Conservation (phyloP, 495 filamentous ascomycete species). For the Cercophora sp. region DNA sequence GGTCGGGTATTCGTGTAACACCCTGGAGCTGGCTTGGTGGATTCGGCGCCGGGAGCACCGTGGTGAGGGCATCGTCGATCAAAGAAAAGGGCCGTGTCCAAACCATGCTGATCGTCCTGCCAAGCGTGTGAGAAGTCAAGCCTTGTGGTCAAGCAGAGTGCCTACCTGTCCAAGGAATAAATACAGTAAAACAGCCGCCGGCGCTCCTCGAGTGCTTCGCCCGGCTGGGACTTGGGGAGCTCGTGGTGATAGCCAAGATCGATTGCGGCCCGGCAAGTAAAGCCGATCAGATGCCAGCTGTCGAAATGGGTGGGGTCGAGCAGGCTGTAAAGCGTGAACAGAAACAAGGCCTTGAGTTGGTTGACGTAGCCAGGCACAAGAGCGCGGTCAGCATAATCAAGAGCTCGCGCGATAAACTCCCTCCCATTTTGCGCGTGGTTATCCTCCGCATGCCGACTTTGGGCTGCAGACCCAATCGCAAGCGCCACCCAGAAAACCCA, state of each 20-base stretch:
- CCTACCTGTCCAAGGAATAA: slow-evolving; percentile 79
- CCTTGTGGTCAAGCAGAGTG: neutral
- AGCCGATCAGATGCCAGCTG: slow-evolving; percentile 84
- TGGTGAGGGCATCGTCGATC: slow-evolving; percentile 79
- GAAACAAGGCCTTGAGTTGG: slow-evolving; percentile 77
- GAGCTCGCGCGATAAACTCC: slow-evolving; percentile 62
- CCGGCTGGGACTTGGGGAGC: slow-evolving; percentile 59
- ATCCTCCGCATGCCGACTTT: slow-evolving; percentile 66
- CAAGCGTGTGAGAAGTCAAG: slow-evolving; percentile 3
- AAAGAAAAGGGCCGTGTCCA: slow-evolving; percentile 82
- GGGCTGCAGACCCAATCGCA: slow-evolving; percentile 68
- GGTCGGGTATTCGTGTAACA: slow-evolving; percentile 41
- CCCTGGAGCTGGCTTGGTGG: slow-evolving; percentile 30
- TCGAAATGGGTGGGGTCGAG: slow-evolving; percentile 85
- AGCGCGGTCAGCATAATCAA: slow-evolving; percentile 72
- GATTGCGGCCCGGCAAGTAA: slow-evolving; percentile 76
- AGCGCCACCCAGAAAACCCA: slow-evolving; percentile 88
- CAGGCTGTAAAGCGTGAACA: slow-evolving; percentile 83
- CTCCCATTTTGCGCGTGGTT: slow-evolving; percentile 60
- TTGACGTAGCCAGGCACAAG: slow-evolving; percentile 75
- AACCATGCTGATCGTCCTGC: slow-evolving; percentile 74
- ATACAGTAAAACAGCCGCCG: slow-evolving; percentile 81
- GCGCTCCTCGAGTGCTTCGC: slow-evolving; percentile 66
- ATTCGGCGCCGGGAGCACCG: slow-evolving; percentile 48
- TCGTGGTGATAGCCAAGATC: slow-evolving; percentile 91